A percentile compares a stretch with the other conserved stretches of the same genome.
These are phyloP conservation scores for Trichosporon sp. DNA, from an alignment of 1,284 basidiomycete species.

Conservation along the genomic window DNA sequence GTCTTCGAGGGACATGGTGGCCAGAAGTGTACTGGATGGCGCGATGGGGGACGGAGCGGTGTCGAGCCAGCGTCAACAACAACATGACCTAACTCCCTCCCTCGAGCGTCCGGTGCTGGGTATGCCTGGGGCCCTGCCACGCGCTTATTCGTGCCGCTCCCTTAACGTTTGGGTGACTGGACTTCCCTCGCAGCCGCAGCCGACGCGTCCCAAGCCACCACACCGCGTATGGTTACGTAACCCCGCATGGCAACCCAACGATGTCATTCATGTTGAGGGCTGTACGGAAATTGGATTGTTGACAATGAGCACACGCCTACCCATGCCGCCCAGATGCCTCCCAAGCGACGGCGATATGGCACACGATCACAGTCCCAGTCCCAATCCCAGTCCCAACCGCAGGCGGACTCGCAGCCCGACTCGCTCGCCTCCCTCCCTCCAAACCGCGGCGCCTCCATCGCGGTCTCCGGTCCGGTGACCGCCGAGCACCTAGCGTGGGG, in stretches of 20 bases:
- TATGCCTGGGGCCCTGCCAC: neutral
- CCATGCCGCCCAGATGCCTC: slow-evolving; percentile 18
- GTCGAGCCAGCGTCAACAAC: slow-evolving; percentile 19
- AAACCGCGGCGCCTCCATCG: slow-evolving; percentile 33
- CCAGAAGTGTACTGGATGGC: slow-evolving; percentile 18
- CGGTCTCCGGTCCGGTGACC: slow-evolving; percentile 27
- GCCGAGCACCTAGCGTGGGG: neutral
- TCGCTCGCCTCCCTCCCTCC: slow-evolving; percentile 33
- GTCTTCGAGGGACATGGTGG: slow-evolving; percentile 35
- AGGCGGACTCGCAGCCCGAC: slow-evolving; percentile 3
- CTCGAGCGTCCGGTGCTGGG: neutral
- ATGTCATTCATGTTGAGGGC: neutral
- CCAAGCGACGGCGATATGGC: slow-evolving; percentile 21
- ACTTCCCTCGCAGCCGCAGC: neutral
- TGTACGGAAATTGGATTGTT: neutral
- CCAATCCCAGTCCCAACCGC: neutral
- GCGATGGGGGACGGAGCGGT: slow-evolving; percentile 18
- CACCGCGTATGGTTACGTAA: slow-evolving; percentile 20
- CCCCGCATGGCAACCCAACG: neutral
- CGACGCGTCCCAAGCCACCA: slow-evolving; percentile 10
- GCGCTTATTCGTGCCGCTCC: slow-evolving; percentile 1
- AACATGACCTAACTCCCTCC: slow-evolving; percentile 20
- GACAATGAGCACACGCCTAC: slow-evolving; percentile 10
- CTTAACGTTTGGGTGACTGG: neutral
- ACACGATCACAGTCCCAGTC: slow-evolving; percentile 18